phyloP scores from a whole-genome alignment of 495 filamentous ascomycete species.

The Penicillium lividum region DNA sequence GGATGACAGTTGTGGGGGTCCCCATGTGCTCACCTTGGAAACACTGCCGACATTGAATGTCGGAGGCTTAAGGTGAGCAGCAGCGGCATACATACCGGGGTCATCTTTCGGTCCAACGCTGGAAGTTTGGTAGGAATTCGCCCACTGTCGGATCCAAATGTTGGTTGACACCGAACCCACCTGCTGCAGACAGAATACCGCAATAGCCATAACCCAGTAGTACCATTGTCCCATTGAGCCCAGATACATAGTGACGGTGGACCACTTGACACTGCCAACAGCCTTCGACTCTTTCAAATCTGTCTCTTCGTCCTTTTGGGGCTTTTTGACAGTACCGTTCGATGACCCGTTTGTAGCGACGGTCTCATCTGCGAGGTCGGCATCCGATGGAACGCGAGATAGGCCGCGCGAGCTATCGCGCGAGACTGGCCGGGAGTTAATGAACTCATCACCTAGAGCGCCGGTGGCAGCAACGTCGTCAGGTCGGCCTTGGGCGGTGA shows the following conservation, averaged over 20 bases:
- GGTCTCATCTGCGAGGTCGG: conserved; percentile 39
- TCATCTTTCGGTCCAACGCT: conserved; percentile 23
- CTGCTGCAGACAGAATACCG: conserved; percentile 79
- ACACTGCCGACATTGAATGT: conserved; percentile 45
- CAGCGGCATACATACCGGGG: conserved; percentile 42
- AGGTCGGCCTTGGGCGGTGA: conserved; percentile 73
- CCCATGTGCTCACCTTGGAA: conserved; percentile 36
- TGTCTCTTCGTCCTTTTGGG: conserved; percentile 48
- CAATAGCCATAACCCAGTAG: conserved; percentile 78
- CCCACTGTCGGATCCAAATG: conserved; percentile 94
- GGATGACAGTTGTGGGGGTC: conserved; percentile 29
- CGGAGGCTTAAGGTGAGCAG: conserved; percentile 41
- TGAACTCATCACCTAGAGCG: conserved; percentile 78
- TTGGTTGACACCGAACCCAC: conserved; percentile 80
- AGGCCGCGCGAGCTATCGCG: conserved; percentile 63
- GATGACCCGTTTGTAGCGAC: conserved; percentile 41
- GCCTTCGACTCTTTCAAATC: conserved; percentile 73
- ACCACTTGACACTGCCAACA: conserved; percentile 80
- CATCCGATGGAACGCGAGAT: conserved; percentile 70
- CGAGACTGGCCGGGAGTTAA: conserved; percentile 70
- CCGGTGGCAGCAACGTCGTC: conserved; percentile 79
- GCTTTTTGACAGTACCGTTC: conserved; percentile 15
- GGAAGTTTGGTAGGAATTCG: conserved; percentile 57
- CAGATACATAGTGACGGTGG: conserved; percentile 82
- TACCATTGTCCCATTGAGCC: conserved; percentile 89